Evolutionary conservation across 148 eudicot species (phyloP).

Genomic region (Camellia sinensis): DNA sequence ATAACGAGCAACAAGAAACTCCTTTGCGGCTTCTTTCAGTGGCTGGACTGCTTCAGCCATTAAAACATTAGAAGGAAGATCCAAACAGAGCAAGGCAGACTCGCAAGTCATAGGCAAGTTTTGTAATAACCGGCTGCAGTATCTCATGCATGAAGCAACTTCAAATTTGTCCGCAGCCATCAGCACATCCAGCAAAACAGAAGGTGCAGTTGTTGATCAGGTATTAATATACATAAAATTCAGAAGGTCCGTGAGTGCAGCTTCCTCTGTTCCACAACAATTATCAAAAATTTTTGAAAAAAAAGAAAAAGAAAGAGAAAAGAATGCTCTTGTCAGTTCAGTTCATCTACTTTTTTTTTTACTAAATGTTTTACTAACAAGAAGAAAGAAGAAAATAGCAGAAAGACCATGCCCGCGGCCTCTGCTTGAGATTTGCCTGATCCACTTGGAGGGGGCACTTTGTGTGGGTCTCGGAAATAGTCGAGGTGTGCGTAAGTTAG

Average conservation of each 20-base stretch:
- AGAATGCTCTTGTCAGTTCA: background rate
- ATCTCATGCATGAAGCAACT: conserved; percentile 80
- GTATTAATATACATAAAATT: conserved; percentile 69
- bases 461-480: too few relatives aligned
- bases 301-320: background rate
- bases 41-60: conserved; percentile 73
- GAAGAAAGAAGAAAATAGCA: background rate
- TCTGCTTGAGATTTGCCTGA: too few relatives aligned
- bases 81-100: conserved; percentile 68
- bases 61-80: conserved; percentile 60
- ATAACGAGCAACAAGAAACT: conserved; percentile 56
- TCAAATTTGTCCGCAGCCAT: conserved; percentile 82
- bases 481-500: too few relatives aligned
- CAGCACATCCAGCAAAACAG: conserved; percentile 70
- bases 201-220: conserved; percentile 35
- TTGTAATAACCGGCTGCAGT: conserved; percentile 55
- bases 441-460: too few relatives aligned
- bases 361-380: too few relatives aligned
- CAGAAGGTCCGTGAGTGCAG: conserved; percentile 77
- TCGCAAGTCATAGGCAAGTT: conserved; percentile 64
- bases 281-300: background rate
- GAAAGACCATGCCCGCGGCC: background rate
- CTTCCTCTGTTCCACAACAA: conserved; percentile 63
- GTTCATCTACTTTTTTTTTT: background rate
- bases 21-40: conserved; percentile 62